Evolutionary conservation across 2,329 filamentous ascomycete species (phyloP).

Genomic region (Boeremia lycopersici): DNA sequence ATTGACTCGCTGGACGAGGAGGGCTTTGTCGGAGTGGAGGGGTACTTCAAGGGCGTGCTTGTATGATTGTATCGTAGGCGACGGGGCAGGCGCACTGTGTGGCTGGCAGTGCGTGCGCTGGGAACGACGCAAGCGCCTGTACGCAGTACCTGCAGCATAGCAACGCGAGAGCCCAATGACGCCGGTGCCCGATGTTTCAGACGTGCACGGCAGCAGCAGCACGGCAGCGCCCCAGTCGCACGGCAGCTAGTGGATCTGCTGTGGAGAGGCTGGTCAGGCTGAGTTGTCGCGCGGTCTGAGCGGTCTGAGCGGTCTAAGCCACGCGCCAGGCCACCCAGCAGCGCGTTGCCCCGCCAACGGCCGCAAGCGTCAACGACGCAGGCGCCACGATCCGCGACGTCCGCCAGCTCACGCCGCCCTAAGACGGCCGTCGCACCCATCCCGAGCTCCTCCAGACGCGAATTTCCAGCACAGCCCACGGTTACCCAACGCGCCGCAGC

Average conservation of each 20-base stretch:
- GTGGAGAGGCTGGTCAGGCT: background rate
- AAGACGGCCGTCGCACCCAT: constrained; percentile 18
- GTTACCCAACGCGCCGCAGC: constrained; percentile 13
- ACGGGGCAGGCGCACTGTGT: too few relatives aligned
- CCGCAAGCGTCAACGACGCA: background rate
- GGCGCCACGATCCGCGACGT: constrained; percentile 3
- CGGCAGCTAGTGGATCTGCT: constrained; percentile 4
- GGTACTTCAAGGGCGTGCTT: constrained; percentile 42
- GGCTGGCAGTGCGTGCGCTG: too few relatives aligned
- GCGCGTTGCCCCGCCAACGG: background rate
- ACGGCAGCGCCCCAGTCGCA: constrained; percentile 1
- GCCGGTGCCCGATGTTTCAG: constrained; percentile 3
- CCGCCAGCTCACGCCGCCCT: constrained; percentile 10
- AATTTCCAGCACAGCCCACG: constrained; percentile 16
- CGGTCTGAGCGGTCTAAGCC: constrained; percentile 13
- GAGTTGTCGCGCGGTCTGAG: constrained; percentile 10
- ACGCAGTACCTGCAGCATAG: constrained; percentile 7
- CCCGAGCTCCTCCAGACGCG: constrained; percentile 25
- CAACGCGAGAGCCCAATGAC: constrained; percentile 9
- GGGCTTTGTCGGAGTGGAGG: constrained; percentile 36
- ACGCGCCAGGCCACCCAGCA: constrained; percentile 4
- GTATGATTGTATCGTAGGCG: constrained; percentile 24
- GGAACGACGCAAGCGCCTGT: background rate
- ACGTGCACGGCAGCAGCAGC: background rate
- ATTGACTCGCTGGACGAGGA: constrained; percentile 48